Conservation (phyloP, 352 stramenopile species). For the Globisporangium nagaii region DNA sequence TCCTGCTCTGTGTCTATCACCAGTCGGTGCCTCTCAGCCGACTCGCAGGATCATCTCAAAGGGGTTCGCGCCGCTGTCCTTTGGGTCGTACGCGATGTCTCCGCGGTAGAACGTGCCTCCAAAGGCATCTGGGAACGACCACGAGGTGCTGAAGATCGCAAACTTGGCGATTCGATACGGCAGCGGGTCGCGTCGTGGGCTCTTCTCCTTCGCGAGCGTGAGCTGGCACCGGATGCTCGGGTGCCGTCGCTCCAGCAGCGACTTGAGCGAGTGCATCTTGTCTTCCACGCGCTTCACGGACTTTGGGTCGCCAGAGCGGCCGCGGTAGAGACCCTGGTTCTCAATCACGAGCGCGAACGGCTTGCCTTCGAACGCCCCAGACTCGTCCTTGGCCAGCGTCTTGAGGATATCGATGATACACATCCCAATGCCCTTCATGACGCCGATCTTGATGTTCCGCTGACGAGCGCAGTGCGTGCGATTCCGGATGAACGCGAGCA, state of each 20-base stretch:
- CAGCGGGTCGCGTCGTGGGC: not conserved
- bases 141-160: slow-evolving; percentile 30
- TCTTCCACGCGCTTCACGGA: slow-evolving; percentile 20
- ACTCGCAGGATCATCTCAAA: slow-evolving; percentile 10
- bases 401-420: slow-evolving; percentile 26
- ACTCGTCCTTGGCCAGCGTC: slow-evolving; percentile 18
- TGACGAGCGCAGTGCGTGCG: slow-evolving; percentile 23
- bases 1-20: not conserved
- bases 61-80: not conserved
- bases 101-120: slow-evolving; percentile 40
- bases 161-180: slow-evolving; percentile 34
- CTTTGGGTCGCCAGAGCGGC: slow-evolving; percentile 13
- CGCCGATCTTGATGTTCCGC: slow-evolving; percentile 36
- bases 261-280: slow-evolving; percentile 15
- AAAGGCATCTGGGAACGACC: slow-evolving; percentile 28
- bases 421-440: slow-evolving; percentile 26
- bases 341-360: slow-evolving; percentile 34
- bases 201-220: slow-evolving; percentile 21
- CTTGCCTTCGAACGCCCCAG: slow-evolving; percentile 12
- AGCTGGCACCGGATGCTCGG: slow-evolving; percentile 32
- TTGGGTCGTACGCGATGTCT: slow-evolving; percentile 22
- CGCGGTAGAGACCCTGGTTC: slow-evolving; percentile 28
- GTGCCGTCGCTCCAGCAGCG: slow-evolving; percentile 19
- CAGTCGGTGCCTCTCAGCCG: slow-evolving; percentile 1
- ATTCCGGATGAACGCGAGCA: slow-evolving; percentile 23